Evolutionary conservation across 495 filamentous ascomycete species (phyloP), one percentile per base, ranked within the genome.

Genomic region (Podospora conica): DNA sequence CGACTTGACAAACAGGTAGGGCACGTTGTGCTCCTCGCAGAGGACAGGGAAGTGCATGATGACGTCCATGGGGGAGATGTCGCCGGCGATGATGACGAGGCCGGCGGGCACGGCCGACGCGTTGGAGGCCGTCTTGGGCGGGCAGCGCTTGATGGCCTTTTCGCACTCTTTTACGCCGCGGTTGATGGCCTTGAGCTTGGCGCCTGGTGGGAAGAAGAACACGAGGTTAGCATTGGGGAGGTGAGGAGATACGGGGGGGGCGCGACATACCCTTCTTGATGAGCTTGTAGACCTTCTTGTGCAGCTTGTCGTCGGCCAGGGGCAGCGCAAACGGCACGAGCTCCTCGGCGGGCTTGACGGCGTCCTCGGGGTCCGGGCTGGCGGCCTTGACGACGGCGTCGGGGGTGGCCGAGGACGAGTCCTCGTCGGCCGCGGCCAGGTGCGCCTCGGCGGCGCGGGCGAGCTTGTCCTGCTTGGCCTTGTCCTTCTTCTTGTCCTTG

Each of bases 151-250:
- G 71, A 99, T 89, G 22, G 92, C 86, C 83, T 99, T 99, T 80
- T 97, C 91, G 75, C 95, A 92, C 81, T 99, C 95, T 80, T 98
- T 98, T 54, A 98, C 94, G 79, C 95, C 95, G 73, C 96, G 93
- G 80, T 94, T 92, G 78, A 99, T 89, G 65, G 90, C 87, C 80
- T 93, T 95, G 80, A 90, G 85, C 80, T 96, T 96, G 66, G 92
- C 91, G 60, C 92, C 94, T 98, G 75, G 75, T 56, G 56, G 15
- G 25, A 3, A 27, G 9, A 12, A 65, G 23, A 53, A n/a, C n/a
- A n/a, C n/a, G n/a, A n/a, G n/a, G 22, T 64, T 58, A 58, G 55
- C 23, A 21, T 48, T 29, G 5, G 62, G 20, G 21, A 27, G n/a
- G 25, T 22, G 20, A 21, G 25, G 1, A 3, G 53, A 21, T n/a